Evolutionary conservation across 257 asterid species (phyloP), one percentile per base, ranked within the genome.

Genomic region (Solanum rostratum): DNA sequence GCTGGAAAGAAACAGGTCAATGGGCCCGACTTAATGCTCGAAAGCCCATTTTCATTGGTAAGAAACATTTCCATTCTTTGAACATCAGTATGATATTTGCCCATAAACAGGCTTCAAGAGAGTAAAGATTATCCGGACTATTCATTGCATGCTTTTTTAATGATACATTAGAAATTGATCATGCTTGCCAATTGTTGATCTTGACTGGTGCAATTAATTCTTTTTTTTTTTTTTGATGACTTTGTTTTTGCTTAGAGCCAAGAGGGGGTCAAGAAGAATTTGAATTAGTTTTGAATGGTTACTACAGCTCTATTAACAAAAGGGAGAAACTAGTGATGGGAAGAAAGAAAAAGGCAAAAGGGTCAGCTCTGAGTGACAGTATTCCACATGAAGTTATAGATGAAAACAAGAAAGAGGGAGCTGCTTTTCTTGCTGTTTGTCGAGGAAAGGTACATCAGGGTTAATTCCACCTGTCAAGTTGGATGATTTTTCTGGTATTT

Each of bases 371-470:
- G 68, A 91, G 85, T 80, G 88, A 83, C 85, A 88, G 87, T 80
- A 86, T 83, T 41, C 37, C 82, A 82, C 70, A 76, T 68, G 91
- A 87, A 80, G 76, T 91, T 83, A 70, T 76, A 46, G 85, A 84
- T 87, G 90, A 83, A 60, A 63, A 84, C 66, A 96, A 88, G 89
- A 86, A 81, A 55, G 91, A 86, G 62, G 99, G 98, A 60, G 98
- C 98, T 89, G 94, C 98, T 86, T 96, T 97, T 88, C 91, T 97
- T 84, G 99, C 99, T 22, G 99, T 95, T 90, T 95, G 99, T 86
- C 95, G 99, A 83, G 99, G 99, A 89, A 95, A 94, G 99, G 99
- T 96, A 92, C 45, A 50, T 49, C 82, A 50, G 46, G 45, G 27
- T 78, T 50, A 50, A 50, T 78, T 78, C 82, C 82, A 9, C 63